Conservation (phyloP, 768 basidiomycete species). For the Termitomyces sp. region DNA sequence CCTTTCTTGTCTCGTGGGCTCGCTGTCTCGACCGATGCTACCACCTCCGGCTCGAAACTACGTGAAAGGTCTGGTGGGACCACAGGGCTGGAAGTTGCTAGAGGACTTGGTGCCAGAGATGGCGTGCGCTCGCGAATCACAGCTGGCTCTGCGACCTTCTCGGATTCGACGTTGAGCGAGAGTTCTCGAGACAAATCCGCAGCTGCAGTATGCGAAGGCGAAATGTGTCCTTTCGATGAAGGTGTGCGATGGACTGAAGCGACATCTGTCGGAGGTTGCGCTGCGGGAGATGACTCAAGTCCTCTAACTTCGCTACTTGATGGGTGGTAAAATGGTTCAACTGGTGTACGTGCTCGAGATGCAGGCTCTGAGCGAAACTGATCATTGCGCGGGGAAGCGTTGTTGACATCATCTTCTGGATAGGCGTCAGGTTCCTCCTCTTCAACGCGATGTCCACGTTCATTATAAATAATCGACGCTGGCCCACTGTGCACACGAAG, state of each 20-base stretch:
- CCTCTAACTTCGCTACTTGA: slow-evolving; percentile 18
- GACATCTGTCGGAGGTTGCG: slow-evolving; percentile 2
- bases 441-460: slow-evolving; percentile 66
- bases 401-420: slow-evolving; percentile 54
- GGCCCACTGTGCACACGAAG: slow-evolving; percentile 49
- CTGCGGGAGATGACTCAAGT: slow-evolving; percentile 11
- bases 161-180: slow-evolving; percentile 12
- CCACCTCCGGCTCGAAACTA: slow-evolving; percentile 12
- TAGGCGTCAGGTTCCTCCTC: slow-evolving; percentile 65
- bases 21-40: background rate
- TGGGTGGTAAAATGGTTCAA: slow-evolving; percentile 14
- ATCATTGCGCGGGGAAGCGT: slow-evolving; percentile 33
- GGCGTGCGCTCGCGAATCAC: slow-evolving; percentile 4
- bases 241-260: slow-evolving; percentile 7
- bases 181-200: slow-evolving; percentile 13
- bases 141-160: slow-evolving; percentile 5
- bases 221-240: slow-evolving; percentile 7
- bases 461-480: slow-evolving; percentile 77
- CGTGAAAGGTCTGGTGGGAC: slow-evolving; percentile 15
- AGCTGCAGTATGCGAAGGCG: slow-evolving; percentile 9
- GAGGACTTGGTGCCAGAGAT: slow-evolving; percentile 6
- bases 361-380: slow-evolving; percentile 36
- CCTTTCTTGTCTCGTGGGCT: slow-evolving; percentile 15
- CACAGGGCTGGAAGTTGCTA: slow-evolving; percentile 9
- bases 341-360: slow-evolving; percentile 50